A percentile compares a stretch with the other conserved stretches of the same genome.
Evolutionary conservation across 1,284 basidiomycete genomes (phyloP).

Genomic region (Cystobasidium pallidum): DNA sequence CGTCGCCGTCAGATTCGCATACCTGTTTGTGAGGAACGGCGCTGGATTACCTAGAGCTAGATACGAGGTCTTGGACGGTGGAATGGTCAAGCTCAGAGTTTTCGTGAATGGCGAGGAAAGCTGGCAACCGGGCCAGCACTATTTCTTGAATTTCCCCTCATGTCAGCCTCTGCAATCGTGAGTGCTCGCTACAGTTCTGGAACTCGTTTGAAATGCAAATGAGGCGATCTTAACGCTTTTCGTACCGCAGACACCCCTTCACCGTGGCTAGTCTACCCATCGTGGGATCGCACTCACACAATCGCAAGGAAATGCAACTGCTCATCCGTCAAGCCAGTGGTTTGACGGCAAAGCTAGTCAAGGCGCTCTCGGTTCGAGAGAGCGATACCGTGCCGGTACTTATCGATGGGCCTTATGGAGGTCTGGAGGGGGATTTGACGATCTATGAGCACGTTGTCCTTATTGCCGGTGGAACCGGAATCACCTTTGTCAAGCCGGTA

Average conservation of each 20-base stretch:
- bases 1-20: constrained; percentile 55
- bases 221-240: background rate
- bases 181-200: background rate
- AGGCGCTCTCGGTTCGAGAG: constrained; percentile 9
- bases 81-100: constrained; percentile 55
- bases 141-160: constrained; percentile 56
- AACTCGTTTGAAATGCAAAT: no score
- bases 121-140: constrained; percentile 60
- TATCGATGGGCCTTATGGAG: constrained; percentile 60
- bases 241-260: constrained; percentile 57
- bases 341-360: constrained; percentile 31
- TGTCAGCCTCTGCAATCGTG: constrained; percentile 56
- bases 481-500: constrained; percentile 46
- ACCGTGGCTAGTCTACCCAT: constrained; percentile 57
- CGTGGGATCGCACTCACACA: constrained; percentile 44
- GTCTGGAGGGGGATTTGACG: constrained; percentile 54
- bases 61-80: constrained; percentile 55
- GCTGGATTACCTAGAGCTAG: constrained; percentile 53
- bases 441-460: constrained; percentile 57
- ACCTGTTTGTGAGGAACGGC: constrained; percentile 54
- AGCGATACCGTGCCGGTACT: constrained; percentile 52
- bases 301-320: constrained; percentile 36
- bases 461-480: constrained; percentile 59
- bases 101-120: constrained; percentile 31
- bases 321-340: constrained; percentile 38